Evolutionary conservation across 2,329 filamentous ascomycete species (phyloP).

Genomic region (Phaeoacremonium minimum): DNA sequence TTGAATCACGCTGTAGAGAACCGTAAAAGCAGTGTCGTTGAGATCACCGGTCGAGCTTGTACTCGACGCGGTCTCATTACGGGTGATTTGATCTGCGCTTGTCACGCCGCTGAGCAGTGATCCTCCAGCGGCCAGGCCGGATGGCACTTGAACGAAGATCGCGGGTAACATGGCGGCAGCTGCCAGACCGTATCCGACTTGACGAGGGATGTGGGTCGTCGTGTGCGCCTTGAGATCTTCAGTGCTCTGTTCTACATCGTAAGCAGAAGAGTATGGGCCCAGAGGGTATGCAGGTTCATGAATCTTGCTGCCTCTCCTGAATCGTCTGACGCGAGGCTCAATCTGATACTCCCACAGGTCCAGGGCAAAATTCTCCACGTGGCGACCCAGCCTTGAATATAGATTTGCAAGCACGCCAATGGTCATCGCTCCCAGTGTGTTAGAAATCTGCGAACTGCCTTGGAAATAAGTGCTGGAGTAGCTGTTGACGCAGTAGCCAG

Average conservation of each 20-base stretch:
- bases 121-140: conserved; percentile 56
- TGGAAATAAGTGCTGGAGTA: conserved; percentile 64
- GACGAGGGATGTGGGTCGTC: conserved; percentile 26
- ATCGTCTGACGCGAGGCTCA: conserved; percentile 28
- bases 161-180: conserved; percentile 82
- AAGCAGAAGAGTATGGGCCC: background rate
- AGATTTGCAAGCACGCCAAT: conserved; percentile 76
- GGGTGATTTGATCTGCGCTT: conserved; percentile 50
- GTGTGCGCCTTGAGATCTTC: conserved; percentile 16
- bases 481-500: conserved; percentile 72
- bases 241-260: conserved; percentile 19
- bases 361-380: conserved; percentile 50
- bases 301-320: conserved; percentile 20
- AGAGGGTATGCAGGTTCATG: conserved; percentile 11
- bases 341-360: conserved; percentile 49
- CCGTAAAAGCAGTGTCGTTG: conserved; percentile 45
- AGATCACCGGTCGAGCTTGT: conserved; percentile 19
- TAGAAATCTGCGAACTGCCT: conserved; percentile 69
- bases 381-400: conserved; percentile 64
- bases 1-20: conserved; percentile 55
- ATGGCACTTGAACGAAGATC: conserved; percentile 71
- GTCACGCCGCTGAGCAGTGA: conserved; percentile 55
- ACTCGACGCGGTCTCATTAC: conserved; percentile 28
- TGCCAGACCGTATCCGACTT: conserved; percentile 69
- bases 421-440: conserved; percentile 71